Conservation (phyloP, 768 basidiomycete genomes). For the Flagelloscypha sp. region DNA sequence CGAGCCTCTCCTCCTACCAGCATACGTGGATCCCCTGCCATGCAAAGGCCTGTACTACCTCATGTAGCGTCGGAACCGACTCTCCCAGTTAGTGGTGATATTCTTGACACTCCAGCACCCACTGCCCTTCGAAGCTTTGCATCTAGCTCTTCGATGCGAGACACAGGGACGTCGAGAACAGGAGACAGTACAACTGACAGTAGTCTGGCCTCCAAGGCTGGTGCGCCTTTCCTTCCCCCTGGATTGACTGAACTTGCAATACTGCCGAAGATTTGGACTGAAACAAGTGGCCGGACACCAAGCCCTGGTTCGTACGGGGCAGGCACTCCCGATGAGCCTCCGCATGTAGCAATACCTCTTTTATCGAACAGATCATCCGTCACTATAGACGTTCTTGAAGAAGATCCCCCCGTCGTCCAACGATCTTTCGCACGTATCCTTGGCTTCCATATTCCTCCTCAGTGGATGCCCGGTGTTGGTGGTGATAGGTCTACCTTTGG, state of each 20-base stretch:
- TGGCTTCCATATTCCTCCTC: too few species aligned
- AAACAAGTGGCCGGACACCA: constrained; percentile 12
- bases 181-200: too few species aligned
- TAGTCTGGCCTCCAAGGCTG: constrained; percentile 4
- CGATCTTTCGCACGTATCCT: constrained; percentile 37
- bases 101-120: constrained; percentile 53
- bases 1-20: too few species aligned
- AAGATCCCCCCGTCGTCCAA: constrained; percentile 66
- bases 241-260: too few species aligned
- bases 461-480: constrained; percentile 13
- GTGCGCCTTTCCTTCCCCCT: constrained; percentile 22
- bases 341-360: too few species aligned
- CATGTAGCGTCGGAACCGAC: constrained; percentile 4
- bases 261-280: constrained; percentile 27
- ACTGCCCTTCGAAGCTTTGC: constrained; percentile 46
- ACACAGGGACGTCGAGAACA: constrained; percentile 23
- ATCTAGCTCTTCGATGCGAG: constrained; percentile 28
- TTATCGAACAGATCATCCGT: constrained; percentile 16
- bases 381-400: constrained; percentile 56
- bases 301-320: constrained; percentile 3
- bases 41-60: too few species aligned
- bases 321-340: too few species aligned
- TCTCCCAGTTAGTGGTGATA: constrained; percentile 25
- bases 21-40: too few species aligned
- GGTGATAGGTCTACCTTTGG: constrained; percentile 16